Conservation (phyloP, 495 filamentous ascomycete genomes). For the Alectoria sarmentosa region DNA sequence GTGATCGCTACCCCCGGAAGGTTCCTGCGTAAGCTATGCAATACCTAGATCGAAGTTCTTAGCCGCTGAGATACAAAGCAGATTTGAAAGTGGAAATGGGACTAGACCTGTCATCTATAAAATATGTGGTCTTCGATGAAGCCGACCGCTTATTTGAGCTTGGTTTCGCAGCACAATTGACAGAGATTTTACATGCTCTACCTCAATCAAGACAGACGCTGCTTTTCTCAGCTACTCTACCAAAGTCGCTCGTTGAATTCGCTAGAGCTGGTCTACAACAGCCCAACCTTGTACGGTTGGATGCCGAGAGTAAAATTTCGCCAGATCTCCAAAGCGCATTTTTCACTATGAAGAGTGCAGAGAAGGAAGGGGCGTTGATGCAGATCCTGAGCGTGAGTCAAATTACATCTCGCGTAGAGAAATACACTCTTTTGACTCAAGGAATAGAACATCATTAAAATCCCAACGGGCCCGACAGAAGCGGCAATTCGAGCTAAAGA, state of each 20-base stretch:
- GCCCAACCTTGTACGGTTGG: slow-evolving; percentile 76
- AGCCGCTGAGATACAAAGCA: too few species aligned
- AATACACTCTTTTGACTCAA: background rate
- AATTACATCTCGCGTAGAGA: background rate
- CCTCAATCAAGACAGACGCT: slow-evolving; percentile 81
- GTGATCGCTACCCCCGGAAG: slow-evolving; percentile 94
- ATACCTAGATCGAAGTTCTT: too few species aligned
- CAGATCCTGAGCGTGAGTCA: slow-evolving; percentile 62
- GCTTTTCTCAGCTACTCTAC: slow-evolving; percentile 90
- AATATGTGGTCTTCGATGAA: slow-evolving; percentile 95
- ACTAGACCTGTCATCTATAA: slow-evolving; percentile 74
- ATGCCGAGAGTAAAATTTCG: slow-evolving; percentile 92
- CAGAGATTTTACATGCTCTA: slow-evolving; percentile 85
- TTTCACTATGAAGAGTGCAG: slow-evolving; percentile 82
- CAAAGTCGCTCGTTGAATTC: slow-evolving; percentile 90
- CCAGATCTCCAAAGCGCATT: slow-evolving; percentile 90
- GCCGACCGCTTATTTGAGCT: slow-evolving; percentile 96
- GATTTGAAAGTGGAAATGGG: slow-evolving; percentile 92
- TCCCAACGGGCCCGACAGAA: slow-evolving; percentile 70
- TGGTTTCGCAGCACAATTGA: slow-evolving; percentile 90
- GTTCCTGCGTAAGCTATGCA: slow-evolving; percentile 71
- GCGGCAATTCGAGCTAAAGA: slow-evolving; percentile 34
- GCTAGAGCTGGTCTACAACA: slow-evolving; percentile 89
- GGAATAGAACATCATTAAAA: slow-evolving; percentile 65
- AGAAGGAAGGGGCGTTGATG: slow-evolving; percentile 88